phyloP scores from a whole-genome alignment of 108 stramenopile species.

The Asterionellopsis glacialis region DNA sequence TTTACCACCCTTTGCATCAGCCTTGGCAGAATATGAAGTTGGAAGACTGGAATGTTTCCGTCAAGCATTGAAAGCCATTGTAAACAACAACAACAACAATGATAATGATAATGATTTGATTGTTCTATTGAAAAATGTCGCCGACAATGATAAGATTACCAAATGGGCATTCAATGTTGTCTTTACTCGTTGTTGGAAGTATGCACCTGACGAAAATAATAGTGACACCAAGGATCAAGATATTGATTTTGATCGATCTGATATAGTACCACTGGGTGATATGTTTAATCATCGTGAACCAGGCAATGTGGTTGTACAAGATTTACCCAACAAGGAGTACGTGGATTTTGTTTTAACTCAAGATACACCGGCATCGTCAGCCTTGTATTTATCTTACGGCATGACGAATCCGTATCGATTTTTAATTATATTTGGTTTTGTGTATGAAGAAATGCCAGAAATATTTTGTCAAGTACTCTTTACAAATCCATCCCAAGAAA shows the following conservation, averaged over 20 bases:
- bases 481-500: slow-evolving; percentile 24
- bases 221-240: slow-evolving; percentile 4
- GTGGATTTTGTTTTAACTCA: slow-evolving; percentile 23
- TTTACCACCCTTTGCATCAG: slow-evolving; percentile 27
- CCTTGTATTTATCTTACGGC: slow-evolving; percentile 30
- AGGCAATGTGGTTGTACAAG: slow-evolving; percentile 13
- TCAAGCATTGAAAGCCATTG: slow-evolving; percentile 10
- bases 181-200: slow-evolving; percentile 30
- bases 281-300: slow-evolving; percentile 36
- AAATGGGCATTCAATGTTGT: slow-evolving; percentile 42
- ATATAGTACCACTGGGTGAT: slow-evolving; percentile 37
- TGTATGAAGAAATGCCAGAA: slow-evolving; percentile 19
- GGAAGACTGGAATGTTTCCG: slow-evolving; percentile 14
- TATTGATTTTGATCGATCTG: slow-evolving; percentile 4
- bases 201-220: background rate
- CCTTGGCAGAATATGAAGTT: slow-evolving; percentile 19
- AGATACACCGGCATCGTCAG: slow-evolving; percentile 1
- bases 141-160: too few relatives aligned
- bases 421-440: slow-evolving; percentile 29
- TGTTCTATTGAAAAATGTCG: background rate
- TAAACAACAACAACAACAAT: background rate
- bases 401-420: slow-evolving; percentile 32
- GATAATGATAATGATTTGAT: slow-evolving; percentile 14
- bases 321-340: slow-evolving; percentile 2
- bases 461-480: slow-evolving; percentile 24